These are phyloP conservation scores for Coffea eugenioides DNA, from an alignment of 257 asterid genomes.

Conservation along the genomic window DNA sequence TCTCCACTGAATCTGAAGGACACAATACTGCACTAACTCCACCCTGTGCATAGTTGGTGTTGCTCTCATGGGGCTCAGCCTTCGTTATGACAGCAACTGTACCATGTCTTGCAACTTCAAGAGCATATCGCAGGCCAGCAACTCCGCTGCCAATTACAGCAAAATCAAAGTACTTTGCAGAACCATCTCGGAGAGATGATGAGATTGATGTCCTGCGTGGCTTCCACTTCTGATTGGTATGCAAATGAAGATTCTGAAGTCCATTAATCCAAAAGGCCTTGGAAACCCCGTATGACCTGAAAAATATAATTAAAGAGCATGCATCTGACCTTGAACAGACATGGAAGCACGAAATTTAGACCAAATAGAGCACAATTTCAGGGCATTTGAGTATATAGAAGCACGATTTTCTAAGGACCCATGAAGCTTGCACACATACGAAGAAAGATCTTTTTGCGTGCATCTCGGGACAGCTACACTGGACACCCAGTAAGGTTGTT, in stretches of 20 bases:
- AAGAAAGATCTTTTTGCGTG: conserved; percentile 47
- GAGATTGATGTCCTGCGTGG: conserved; percentile 35
- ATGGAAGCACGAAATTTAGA: not conserved
- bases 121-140: conserved; percentile 99
- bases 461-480: conserved; percentile 40
- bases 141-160: conserved; percentile 96
- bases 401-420: conserved; percentile 1
- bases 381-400: not conserved
- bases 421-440: conserved; percentile 40
- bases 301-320: conserved; percentile 13
- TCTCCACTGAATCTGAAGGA: conserved; percentile 95
- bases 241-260: conserved; percentile 25
- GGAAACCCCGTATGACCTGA: conserved; percentile 71
- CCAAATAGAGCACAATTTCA: not conserved
- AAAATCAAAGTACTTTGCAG: conserved; percentile 74
- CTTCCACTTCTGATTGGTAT: conserved; percentile 33
- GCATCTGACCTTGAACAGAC: conserved; percentile 4
- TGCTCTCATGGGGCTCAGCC: conserved; percentile 98
- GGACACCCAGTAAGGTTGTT: conserved; percentile 39
- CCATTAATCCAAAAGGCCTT: conserved; percentile 36
- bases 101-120: conserved; percentile 92
- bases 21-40: conserved; percentile 98
- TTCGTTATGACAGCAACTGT: conserved; percentile 91
- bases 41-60: conserved; percentile 98
- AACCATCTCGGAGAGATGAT: conserved; percentile 57